Evolutionary conservation across 2,329 filamentous ascomycete genomes (phyloP).

Genomic region (Xylariaceae sp.): DNA sequence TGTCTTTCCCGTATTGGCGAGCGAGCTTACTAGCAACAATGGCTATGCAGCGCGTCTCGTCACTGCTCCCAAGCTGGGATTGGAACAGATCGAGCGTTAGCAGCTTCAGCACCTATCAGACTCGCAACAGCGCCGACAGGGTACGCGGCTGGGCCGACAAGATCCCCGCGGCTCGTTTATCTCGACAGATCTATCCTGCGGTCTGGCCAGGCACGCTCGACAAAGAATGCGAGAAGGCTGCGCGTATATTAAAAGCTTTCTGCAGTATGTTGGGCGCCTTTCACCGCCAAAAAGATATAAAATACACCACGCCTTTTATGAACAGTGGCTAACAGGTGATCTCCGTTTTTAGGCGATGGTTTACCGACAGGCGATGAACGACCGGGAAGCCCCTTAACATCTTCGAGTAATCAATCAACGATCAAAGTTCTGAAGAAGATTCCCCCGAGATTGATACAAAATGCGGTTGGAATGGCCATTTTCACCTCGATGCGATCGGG

Average conservation of each 20-base stretch:
- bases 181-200: slow-evolving; percentile 68
- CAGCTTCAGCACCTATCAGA: slow-evolving; percentile 35
- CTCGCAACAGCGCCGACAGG: slow-evolving; percentile 32
- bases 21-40: slow-evolving; percentile 25
- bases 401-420: slow-evolving; percentile 42
- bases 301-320: slow-evolving; percentile 8
- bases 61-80: slow-evolving; percentile 39
- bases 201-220: slow-evolving; percentile 68
- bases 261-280: slow-evolving; percentile 58
- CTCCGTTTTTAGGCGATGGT: slow-evolving; percentile 44
- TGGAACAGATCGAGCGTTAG: slow-evolving; percentile 31
- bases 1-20: slow-evolving; percentile 12
- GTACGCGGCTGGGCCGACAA: slow-evolving; percentile 43
- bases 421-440: slow-evolving; percentile 69
- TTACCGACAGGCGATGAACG: slow-evolving; percentile 45
- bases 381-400: slow-evolving; percentile 30
- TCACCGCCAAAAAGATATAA: slow-evolving; percentile 14
- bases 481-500: slow-evolving; percentile 96
- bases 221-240: slow-evolving; percentile 86
- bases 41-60: slow-evolving; percentile 41
- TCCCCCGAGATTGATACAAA: slow-evolving; percentile 75
- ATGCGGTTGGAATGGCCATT: slow-evolving; percentile 84
- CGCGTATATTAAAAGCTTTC: slow-evolving; percentile 82
- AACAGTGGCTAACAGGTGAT: slow-evolving; percentile 16
- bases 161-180: slow-evolving; percentile 53